Evolutionary conservation across 768 basidiomycete species (phyloP).

Genomic region (Artomyces pyxidatus): DNA sequence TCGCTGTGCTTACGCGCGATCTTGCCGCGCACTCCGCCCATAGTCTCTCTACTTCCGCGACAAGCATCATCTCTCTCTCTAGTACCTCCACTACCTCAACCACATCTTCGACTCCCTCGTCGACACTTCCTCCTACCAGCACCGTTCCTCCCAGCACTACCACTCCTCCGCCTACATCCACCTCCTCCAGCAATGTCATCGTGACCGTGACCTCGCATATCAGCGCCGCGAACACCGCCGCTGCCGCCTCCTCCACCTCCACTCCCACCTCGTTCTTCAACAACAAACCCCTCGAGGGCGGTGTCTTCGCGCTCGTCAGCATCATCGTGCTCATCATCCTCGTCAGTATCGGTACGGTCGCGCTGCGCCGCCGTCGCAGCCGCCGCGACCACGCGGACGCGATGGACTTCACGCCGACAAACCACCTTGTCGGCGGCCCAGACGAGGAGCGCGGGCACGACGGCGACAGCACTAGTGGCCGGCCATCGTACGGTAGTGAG

Average conservation of each 20-base stretch:
- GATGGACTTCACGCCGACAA: slow-evolving; percentile 14
- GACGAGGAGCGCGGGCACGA: not conserved
- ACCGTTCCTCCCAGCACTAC: not conserved
- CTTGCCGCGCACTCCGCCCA: not conserved
- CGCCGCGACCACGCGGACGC: slow-evolving; percentile 21
- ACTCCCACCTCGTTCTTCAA: slow-evolving; percentile 41
- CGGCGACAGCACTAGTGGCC: not conserved
- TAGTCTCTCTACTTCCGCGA: not conserved
- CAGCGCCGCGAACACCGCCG: slow-evolving; percentile 20
- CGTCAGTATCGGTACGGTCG: slow-evolving; percentile 35
- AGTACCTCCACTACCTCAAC: not conserved
- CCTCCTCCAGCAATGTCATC: slow-evolving; percentile 8
- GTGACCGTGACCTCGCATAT: slow-evolving; percentile 19
- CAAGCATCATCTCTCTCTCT: not conserved
- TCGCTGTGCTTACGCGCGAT: not conserved
- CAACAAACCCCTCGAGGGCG: slow-evolving; percentile 56
- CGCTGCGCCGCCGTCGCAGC: slow-evolving; percentile 41
- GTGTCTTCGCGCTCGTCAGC: slow-evolving; percentile 48
- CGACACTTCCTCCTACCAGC: not conserved
- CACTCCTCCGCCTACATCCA: not conserved
- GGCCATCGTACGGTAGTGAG: not conserved
- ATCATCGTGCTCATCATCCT: slow-evolving; percentile 39
- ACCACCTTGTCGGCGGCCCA: slow-evolving; percentile 1
- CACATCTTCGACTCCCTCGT: slow-evolving; percentile 2
- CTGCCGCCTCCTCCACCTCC: slow-evolving; percentile 21